These are phyloP conservation scores for Coniella vitis DNA, from an alignment of 2,329 filamentous ascomycete genomes.

Conservation along the genomic window DNA sequence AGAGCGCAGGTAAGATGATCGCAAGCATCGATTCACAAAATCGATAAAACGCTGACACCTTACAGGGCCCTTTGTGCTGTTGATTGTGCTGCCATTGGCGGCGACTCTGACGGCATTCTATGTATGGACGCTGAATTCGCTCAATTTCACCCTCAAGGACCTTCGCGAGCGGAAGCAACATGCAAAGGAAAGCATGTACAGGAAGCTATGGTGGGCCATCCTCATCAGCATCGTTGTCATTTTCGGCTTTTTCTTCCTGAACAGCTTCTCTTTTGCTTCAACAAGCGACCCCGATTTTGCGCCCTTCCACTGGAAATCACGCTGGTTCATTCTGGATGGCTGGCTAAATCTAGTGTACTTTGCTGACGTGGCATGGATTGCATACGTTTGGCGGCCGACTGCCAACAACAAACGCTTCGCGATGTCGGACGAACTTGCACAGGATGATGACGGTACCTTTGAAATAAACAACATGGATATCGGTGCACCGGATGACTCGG, in stretches of 20 bases:
- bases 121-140: slow-evolving; percentile 94
- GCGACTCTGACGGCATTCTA: slow-evolving; percentile 94
- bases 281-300: slow-evolving; percentile 81
- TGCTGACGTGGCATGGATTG: slow-evolving; percentile 84
- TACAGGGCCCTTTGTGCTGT: slow-evolving; percentile 74
- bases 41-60: neutral
- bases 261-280: slow-evolving; percentile 90
- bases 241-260: slow-evolving; percentile 98
- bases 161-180: slow-evolving; percentile 90
- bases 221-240: slow-evolving; percentile 88
- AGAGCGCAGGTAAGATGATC: slow-evolving; percentile 58
- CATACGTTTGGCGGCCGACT: slow-evolving; percentile 93
- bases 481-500: slow-evolving; percentile 62
- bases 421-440: slow-evolving; percentile 95
- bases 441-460: slow-evolving; percentile 88
- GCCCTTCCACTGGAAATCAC: slow-evolving; percentile 91
- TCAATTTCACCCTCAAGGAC: slow-evolving; percentile 93
- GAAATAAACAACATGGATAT: slow-evolving; percentile 93
- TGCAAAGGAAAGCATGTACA: slow-evolving; percentile 92
- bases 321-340: slow-evolving; percentile 95
- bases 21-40: neutral
- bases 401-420: slow-evolving; percentile 95
- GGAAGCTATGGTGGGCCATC: slow-evolving; percentile 98
- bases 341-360: slow-evolving; percentile 97
- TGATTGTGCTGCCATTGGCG: slow-evolving; percentile 88